Percentiles rank a stretch among this genome's conserved stretches.
Evolutionary conservation across 768 basidiomycete species (phyloP).

Genomic region (Mycena albidolilacea): DNA sequence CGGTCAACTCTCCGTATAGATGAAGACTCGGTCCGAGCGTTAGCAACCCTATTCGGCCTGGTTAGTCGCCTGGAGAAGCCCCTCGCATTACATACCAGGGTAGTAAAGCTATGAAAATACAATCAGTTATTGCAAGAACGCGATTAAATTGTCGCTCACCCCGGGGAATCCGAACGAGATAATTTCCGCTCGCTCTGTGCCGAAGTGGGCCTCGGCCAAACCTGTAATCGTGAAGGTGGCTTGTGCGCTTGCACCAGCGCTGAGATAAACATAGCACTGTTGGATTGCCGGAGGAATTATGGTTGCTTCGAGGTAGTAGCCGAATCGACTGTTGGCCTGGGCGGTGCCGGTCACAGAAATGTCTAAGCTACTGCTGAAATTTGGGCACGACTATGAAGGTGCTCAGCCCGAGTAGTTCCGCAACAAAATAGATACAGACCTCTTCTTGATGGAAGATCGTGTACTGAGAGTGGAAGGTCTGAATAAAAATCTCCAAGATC

Average conservation of each 20-base stretch:
- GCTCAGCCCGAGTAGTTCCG: neutral
- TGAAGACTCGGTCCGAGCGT: slow-evolving; percentile 42
- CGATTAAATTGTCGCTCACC: slow-evolving; percentile 1
- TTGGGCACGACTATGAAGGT: slow-evolving; percentile 38
- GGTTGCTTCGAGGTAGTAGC: slow-evolving; percentile 44
- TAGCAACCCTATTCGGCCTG: slow-evolving; percentile 21
- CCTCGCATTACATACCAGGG: neutral
- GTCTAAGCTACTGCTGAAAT: slow-evolving; percentile 41
- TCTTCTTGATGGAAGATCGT: slow-evolving; percentile 43
- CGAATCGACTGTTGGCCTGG: slow-evolving; percentile 34
- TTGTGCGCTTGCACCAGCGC: slow-evolving; percentile 37
- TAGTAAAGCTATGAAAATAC: neutral
- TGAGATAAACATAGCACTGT: slow-evolving; percentile 39
- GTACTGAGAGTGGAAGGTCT: slow-evolving; percentile 36
- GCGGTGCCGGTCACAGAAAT: slow-evolving; percentile 40
- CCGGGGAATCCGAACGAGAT: slow-evolving; percentile 44
- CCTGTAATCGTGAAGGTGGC: slow-evolving; percentile 43
- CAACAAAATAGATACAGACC: neutral
- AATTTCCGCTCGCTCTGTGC: slow-evolving; percentile 21
- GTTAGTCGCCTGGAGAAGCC: too few relatives aligned
- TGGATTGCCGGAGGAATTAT: slow-evolving; percentile 44
- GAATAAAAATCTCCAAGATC: slow-evolving; percentile 36
- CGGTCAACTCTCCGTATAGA: slow-evolving; percentile 27
- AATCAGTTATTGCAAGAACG: neutral
- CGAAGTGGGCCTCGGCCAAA: slow-evolving; percentile 31